Evolutionary conservation across 129 eudicot species (phyloP), one percentile per base, ranked within the genome.

Genomic region (Silybum marianum): DNA sequence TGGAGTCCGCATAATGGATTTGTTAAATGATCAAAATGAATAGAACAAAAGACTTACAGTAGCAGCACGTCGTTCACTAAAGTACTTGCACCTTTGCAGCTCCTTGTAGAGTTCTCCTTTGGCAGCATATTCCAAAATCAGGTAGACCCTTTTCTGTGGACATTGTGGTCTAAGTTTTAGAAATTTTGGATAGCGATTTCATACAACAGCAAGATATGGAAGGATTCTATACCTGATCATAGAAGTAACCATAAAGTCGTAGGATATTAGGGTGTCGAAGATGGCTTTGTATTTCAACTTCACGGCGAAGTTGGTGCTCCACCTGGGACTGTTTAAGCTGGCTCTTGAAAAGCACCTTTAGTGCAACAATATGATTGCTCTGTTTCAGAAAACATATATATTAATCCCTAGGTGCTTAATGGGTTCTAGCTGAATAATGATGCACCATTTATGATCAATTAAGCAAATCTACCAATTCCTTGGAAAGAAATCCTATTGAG

Each of bases 311-410:
- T 79, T 92, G 95, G 82, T 92, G 97, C 79, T 92, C 95, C 73
- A 92, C 97, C 78, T 92, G 97, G 62, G 97, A 92, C 86, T 88
- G 90, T 82, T 92, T 92, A 78, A 92, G 89, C 70, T 92, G 97
- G 87, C 89, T 90, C 82, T 92, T 92, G 78, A 92, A 92, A 54
- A 92, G 84, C 23, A 92, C 97, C 83, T 92, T 92, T 36, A 92
- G 88, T 69, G 97, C 97, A 42, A 92, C 91, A 71, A 92, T 79
- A 34, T 92, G 97, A 73, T 90, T 88, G 87, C 97, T 92, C 97
- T 90, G 91, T 69, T 78, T 60, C 51, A 82, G 44, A 79, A 69
- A 83, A 74, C 25, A 42, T 42, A 38, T 12, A 42, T 6, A 39
- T 51, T 75, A 76, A 11, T 70, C 22, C 22, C 6, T 1, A 25